Percentiles rank a stretch among this genome's conserved stretches.
Conservation (phyloP, 345 rosid species). For the Isatis tinctoria region DNA sequence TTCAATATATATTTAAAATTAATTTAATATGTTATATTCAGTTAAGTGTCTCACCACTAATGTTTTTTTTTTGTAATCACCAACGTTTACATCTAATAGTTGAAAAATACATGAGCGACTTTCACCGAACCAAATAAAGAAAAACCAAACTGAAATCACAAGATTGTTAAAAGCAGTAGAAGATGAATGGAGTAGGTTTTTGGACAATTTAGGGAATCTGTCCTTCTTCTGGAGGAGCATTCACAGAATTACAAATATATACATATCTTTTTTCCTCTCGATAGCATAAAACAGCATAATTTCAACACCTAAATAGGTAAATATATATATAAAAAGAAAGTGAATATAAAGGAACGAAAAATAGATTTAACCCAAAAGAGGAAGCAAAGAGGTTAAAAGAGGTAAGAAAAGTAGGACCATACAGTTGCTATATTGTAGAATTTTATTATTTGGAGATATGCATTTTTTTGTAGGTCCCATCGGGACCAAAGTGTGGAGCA, state of each 20-base stretch:
- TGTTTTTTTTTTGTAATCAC: neutral
- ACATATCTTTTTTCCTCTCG: neutral
- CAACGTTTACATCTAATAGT: neutral
- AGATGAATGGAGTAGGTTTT: slow-evolving; percentile 15
- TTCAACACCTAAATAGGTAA: slow-evolving; percentile 10
- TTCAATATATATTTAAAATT: neutral
- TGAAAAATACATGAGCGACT: neutral
- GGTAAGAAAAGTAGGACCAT: slow-evolving; percentile 24
- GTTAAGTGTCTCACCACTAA: neutral
- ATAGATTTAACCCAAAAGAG: slow-evolving; percentile 24
- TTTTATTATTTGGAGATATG: slow-evolving; percentile 8
- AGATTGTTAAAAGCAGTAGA: slow-evolving; percentile 14
- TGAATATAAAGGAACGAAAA: neutral
- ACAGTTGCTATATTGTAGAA: neutral
- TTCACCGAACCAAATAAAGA: neutral
- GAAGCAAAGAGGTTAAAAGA: slow-evolving; percentile 26
- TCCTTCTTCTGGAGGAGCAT: neutral
- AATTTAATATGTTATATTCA: neutral
- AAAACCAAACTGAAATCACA: slow-evolving; percentile 6
- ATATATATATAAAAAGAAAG: neutral
- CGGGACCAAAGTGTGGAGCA: slow-evolving; percentile 34
- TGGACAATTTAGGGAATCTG: slow-evolving; percentile 14
- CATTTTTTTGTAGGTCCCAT: slow-evolving; percentile 11
- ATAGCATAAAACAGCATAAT: neutral
- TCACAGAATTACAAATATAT: neutral